Evolutionary conservation across 2,329 filamentous ascomycete species (phyloP), one percentile per base, ranked within the genome.

Genomic region (Ceratocystis eucalypticola): DNA sequence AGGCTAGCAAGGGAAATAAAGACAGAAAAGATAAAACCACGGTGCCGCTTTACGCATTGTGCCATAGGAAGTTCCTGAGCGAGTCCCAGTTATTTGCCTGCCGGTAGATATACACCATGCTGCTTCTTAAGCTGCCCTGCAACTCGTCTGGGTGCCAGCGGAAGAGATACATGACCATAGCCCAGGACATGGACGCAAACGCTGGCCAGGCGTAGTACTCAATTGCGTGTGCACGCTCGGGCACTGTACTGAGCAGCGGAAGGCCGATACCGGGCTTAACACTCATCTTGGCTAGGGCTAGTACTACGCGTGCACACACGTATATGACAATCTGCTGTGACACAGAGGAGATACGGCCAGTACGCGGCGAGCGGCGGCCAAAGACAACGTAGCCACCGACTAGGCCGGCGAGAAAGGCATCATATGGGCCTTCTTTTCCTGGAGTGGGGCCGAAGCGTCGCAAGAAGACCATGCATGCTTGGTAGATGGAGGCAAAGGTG

Each of bases 261-360:
- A 86, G 72, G 65, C 81, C 81, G 67, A 73, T 72, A 55, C 79
- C 79, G 1, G 83, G 83, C 75, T 90, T 87, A 69, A 97, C 85
- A 66, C 89, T 84, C 67, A 97, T 79, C 73, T 91, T 90, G 41
- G 92, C 94, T 28, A 95, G 78, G 7, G 89, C 90, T 44, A 99
- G 83, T 68, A 88, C 82, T 17, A 96, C 94, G 70, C 94, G 86
- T 61, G 94, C 94, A 74, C 96, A 96, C 69, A 99, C 89, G 79
- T 99, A 99, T 72, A 97, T 89, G 75, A 96, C 91, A 74, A 99
- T 99, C 80, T 99, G 93, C 80, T 96, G 91, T 77, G 87, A 96
- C 69, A 96, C 88, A 70, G 85, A 88, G 69, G 87, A 88, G 72
- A 90, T 86, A 74, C 83, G 82, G 71, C 87, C 87, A 46, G 77